These are phyloP conservation scores for Sclerotiophoma versabilis DNA, from an alignment of 2,329 filamentous ascomycete genomes.

Conservation along the genomic window DNA sequence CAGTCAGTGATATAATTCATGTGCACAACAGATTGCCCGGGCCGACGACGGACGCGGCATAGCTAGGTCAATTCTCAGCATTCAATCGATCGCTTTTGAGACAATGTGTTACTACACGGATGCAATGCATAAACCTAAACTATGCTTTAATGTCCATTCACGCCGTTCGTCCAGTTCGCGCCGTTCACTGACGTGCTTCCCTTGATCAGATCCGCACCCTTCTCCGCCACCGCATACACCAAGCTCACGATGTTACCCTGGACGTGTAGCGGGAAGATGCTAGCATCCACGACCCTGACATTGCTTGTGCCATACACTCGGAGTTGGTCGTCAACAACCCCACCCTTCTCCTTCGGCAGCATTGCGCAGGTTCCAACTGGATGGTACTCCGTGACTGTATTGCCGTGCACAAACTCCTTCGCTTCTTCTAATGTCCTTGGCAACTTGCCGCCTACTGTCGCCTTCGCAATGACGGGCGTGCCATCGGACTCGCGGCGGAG, in stretches of 20 bases:
- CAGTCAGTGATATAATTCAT: no score
- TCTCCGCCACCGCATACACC: constrained; percentile 45
- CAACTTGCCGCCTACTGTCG: background rate
- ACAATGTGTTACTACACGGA: no score
- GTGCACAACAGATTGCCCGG: no score
- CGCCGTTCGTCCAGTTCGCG: constrained; percentile 6
- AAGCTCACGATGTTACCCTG: constrained; percentile 38
- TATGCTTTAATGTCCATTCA: background rate
- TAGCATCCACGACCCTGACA: constrained; percentile 39
- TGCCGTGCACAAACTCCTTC: constrained; percentile 23
- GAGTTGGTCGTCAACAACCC: constrained; percentile 33
- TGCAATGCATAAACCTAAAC: no score
- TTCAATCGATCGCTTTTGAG: no score
- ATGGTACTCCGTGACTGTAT: constrained; percentile 41
- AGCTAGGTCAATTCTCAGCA: no score
- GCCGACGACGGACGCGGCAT: no score
- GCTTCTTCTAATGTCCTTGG: constrained; percentile 34
- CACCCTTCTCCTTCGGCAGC: constrained; percentile 42
- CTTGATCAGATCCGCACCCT: constrained; percentile 40
- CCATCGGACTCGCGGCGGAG: constrained; percentile 33
- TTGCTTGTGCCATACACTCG: constrained; percentile 43
- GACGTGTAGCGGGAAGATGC: constrained; percentile 37
- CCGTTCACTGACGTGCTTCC: background rate
- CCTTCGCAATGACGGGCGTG: constrained; percentile 4
- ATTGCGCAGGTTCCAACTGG: constrained; percentile 42